Evolutionary conservation across 345 rosid species (phyloP).

Genomic region (Abelmoschus esculentus): DNA sequence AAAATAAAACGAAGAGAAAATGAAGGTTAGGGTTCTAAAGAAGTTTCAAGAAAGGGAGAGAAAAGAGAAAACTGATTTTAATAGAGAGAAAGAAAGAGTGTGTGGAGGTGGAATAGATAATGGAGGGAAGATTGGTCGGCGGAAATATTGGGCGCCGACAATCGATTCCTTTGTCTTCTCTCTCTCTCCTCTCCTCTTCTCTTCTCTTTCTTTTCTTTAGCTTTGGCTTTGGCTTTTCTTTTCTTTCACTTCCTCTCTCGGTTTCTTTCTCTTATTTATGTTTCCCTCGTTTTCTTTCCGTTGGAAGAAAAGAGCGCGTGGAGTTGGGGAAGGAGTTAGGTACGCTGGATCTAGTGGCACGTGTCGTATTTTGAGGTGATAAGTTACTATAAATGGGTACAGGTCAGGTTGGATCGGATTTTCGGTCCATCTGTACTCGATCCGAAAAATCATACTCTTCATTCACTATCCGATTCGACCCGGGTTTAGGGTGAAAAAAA

Average conservation of each 20-base stretch:
- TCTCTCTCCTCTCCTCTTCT: no score
- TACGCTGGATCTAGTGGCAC: not conserved
- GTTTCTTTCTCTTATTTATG: no score
- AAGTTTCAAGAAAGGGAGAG: not conserved
- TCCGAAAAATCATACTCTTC: no score
- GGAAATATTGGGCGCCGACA: conserved; percentile 50
- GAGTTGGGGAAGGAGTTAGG: not conserved
- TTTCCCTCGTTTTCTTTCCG: not conserved
- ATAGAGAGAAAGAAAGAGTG: not conserved
- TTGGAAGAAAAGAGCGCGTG: not conserved
- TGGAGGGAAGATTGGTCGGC: conserved; percentile 43
- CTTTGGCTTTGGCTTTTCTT: no score
- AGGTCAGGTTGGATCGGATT: no score
- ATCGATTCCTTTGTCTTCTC: conserved; percentile 35
- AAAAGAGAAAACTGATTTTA: not conserved
- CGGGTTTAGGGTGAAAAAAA: no score
- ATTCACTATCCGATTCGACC: no score
- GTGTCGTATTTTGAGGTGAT: not conserved
- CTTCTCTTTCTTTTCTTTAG: no score
- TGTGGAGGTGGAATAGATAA: conserved; percentile 15
- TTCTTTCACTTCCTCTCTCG: not conserved
- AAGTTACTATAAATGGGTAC: no score
- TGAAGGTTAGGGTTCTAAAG: conserved; percentile 18
- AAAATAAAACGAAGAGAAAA: not conserved
- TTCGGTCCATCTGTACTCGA: no score